These are phyloP conservation scores for Trichosporon inkin DNA, from an alignment of 1,284 basidiomycete genomes.

Conservation along the genomic window DNA sequence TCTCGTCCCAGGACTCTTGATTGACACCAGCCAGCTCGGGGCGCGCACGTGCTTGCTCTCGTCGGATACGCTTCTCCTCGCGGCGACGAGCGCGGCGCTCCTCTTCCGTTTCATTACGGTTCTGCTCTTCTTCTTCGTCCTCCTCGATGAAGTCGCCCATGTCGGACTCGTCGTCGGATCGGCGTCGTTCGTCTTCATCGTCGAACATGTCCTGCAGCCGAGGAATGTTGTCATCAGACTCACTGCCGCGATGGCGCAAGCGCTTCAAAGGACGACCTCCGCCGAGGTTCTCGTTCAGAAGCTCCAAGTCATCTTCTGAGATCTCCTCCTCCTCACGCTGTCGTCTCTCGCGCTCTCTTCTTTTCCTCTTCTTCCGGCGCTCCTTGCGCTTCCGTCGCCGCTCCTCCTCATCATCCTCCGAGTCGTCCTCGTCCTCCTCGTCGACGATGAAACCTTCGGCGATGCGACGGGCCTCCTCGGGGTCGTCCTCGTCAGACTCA, in stretches of 20 bases:
- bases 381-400: constrained; percentile 35
- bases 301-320: constrained; percentile 84
- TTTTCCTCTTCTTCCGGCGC: constrained; percentile 36
- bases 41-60: constrained; percentile 64
- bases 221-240: constrained; percentile 49
- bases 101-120: constrained; percentile 66
- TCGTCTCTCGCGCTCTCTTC: constrained; percentile 32
- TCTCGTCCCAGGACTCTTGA: constrained; percentile 91
- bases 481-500: constrained; percentile 50
- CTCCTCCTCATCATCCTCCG: constrained; percentile 32
- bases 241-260: constrained; percentile 36
- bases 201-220: constrained; percentile 46
- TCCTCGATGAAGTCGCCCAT: constrained; percentile 89
- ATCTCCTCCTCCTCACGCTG: constrained; percentile 53
- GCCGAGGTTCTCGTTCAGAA: constrained; percentile 93
- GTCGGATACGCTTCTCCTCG: constrained; percentile 61
- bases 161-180: constrained; percentile 53
- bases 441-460: constrained; percentile 51
- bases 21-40: constrained; percentile 82
- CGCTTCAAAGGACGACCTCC: constrained; percentile 39
- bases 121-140: constrained; percentile 58
- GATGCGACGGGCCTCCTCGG: constrained; percentile 46
- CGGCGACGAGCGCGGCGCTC: constrained; percentile 67
- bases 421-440: constrained; percentile 48
- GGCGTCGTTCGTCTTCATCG: constrained; percentile 40